A percentile compares a stretch with the other conserved stretches of the same genome.
Evolutionary conservation across 805 yeast genomes (phyloP).

Genomic region (Phaffomyces antillensis): DNA sequence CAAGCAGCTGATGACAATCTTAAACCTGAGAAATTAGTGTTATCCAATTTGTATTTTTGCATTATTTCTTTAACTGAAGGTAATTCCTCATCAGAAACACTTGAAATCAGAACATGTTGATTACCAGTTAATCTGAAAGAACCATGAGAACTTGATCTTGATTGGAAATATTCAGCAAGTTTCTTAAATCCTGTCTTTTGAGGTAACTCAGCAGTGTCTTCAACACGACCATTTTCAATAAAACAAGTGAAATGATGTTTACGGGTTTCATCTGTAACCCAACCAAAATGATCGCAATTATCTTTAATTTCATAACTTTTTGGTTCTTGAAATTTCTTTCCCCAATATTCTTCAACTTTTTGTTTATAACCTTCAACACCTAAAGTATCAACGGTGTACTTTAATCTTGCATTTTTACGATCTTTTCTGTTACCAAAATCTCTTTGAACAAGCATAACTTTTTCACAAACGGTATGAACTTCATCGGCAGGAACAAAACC

Average conservation of each 20-base stretch:
- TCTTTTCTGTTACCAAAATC: constrained; percentile 92
- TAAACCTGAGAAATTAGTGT: constrained; percentile 73
- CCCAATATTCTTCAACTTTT: constrained; percentile 80
- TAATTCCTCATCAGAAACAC: constrained; percentile 63
- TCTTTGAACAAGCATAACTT: constrained; percentile 89
- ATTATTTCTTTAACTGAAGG: constrained; percentile 54
- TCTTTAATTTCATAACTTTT: constrained; percentile 72
- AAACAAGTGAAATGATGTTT: constrained; percentile 87
- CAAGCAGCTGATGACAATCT: constrained; percentile 92
- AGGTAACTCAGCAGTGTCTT: constrained; percentile 83
- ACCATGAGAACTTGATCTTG: constrained; percentile 48
- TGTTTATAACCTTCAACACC: constrained; percentile 78
- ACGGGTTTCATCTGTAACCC: constrained; percentile 83
- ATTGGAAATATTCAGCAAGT: constrained; percentile 61
- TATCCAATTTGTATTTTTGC: constrained; percentile 73
- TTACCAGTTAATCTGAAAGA: constrained; percentile 93
- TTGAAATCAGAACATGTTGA: constrained; percentile 80
- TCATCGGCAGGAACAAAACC: constrained; percentile 70
- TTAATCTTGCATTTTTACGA: constrained; percentile 96
- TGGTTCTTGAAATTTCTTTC: constrained; percentile 63
- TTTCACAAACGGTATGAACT: constrained; percentile 75
- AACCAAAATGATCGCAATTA: constrained; percentile 87
- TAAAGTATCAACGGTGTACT: constrained; percentile 92
- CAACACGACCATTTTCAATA: constrained; percentile 94
- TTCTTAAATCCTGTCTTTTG: constrained; percentile 82